Evolutionary conservation across 1,284 basidiomycete genomes (phyloP).

Genomic region (Tremellales sp.): DNA sequence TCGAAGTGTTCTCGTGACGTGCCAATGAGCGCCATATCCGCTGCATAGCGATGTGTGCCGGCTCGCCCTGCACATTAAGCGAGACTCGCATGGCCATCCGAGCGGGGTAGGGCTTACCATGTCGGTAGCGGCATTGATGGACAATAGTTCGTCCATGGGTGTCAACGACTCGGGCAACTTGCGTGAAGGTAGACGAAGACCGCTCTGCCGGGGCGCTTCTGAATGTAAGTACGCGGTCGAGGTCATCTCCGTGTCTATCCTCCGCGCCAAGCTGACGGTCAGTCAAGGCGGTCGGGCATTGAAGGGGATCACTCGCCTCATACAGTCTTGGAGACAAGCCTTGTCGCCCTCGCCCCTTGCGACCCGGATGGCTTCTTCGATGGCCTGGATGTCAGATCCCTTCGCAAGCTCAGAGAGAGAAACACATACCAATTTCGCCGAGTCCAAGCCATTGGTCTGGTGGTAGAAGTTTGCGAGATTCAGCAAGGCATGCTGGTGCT

Average conservation of each 20-base stretch:
- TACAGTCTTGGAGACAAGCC: constrained; percentile 39
- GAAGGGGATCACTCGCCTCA: constrained; percentile 32
- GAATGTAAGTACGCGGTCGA: no score
- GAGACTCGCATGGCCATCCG: background rate
- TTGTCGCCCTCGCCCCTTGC: constrained; percentile 41
- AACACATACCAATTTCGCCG: constrained; percentile 13
- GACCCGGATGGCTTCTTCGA: constrained; percentile 44
- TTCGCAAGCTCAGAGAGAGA: background rate
- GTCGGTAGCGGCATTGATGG: constrained; percentile 39
- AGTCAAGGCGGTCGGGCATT: background rate
- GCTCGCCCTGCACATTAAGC: constrained; percentile 37
- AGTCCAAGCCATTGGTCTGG: constrained; percentile 37
- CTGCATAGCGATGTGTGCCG: constrained; percentile 36
- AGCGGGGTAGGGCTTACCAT: constrained; percentile 18
- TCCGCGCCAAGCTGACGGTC: background rate
- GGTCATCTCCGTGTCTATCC: no score
- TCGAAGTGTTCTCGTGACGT: constrained; percentile 5
- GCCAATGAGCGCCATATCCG: constrained; percentile 34
- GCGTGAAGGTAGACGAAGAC: constrained; percentile 10
- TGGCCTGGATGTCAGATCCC: constrained; percentile 22
- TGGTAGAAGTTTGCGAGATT: constrained; percentile 46
- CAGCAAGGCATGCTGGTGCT: constrained; percentile 46
- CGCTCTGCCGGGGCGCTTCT: no score
- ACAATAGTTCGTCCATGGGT: constrained; percentile 44
- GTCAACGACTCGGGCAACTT: constrained; percentile 20